Base-by-base conservation (phyloP, 495 filamentous ascomycete genomes). In the Bombardia bombarda region DNA sequence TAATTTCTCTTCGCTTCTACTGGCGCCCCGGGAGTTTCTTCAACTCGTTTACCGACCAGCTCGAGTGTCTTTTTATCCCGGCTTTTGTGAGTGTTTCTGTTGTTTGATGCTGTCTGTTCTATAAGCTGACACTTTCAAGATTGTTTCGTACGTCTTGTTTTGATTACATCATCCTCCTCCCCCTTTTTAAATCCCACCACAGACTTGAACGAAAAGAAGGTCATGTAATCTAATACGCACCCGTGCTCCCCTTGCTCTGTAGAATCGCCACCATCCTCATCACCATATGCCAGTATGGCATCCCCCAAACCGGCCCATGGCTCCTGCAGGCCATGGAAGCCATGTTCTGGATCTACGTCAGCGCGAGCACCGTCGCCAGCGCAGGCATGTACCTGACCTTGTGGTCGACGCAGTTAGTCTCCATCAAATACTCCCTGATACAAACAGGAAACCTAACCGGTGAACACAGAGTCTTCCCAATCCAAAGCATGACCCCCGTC, bases 401-500 rank as follows among this genome's bases (percentile, higher is more conserved):
- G 55, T 88, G 72, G 72, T 76, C 72, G 7, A 76, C 72, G 1
- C 68, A 72, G 71, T 70, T 49, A 50, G 68, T 54, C 6, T 26
- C 6, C 24, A 10, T 5, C 24, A 2, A 12, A 13, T 5, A 13
- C 22, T 16, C 20, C 25, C 10, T 0, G 5, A 19, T 24, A 25
- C 12, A 36, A 35, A 13, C 36, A 17, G 17, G 8, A 32, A 42
- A 43, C 24, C 34, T 22, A 19, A 36, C 17, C 4, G 10, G 5
- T 2, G 7, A 12, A 6, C 7, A 51, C 26, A 47, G 45, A 42
- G 42, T 82, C 18, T 90, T 90, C 52, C 88, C 87, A 2, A 86
- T 94, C 25, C 78, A 80, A 16, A 79, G 82, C 25, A 94, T 94
- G 87, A 94, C 87, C 0, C 87, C 87, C 0, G 79, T 90, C 35